Base-by-base conservation (phyloP, 768 basidiomycete genomes). In the Leccinum sublutescens region DNA sequence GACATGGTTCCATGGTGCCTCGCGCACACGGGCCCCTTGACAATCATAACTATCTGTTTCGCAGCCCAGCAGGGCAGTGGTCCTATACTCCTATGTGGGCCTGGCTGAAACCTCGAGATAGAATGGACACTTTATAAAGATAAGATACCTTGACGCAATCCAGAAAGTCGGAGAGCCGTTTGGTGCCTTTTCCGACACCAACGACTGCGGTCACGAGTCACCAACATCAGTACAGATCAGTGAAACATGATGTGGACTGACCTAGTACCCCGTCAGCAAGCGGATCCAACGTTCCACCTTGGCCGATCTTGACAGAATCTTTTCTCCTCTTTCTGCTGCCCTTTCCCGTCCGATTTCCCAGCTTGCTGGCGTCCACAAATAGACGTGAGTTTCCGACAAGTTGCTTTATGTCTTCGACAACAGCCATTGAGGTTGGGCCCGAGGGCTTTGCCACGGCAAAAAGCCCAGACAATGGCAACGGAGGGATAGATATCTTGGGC, bases 21-120 rank as follows among this genome's bases (percentile, higher is more conserved):
- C 79, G 40, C 88, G 83, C 29, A 97, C 87, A 48, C 87, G 80
- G 25, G 86, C 81, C 14, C 97, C 97, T 67, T 98, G 87, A 60
- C 89, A 87, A 69, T 99, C 97, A 73, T 95, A 97, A 3, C 89
- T 85, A 67, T 98, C 95, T 1, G 97, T 98, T 71, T 96, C 90
- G 71, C 91, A 94, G 7, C 97, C 97, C 4, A 99, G 81, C 9
- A 99, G 73, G 64, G 91, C 95, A 2, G 91, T 96, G 19, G 94
- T 90, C 55, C 81, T 82, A 70, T 98, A 98, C 79, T 96, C 94
- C 95, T 97, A 65, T 29, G 23, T 60, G 0, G 2, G 36, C 52
- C 50, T 48, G 47, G 55, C 45, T 68, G 62, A 65, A 65, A 56
- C 59, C 56, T 65, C 48, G 62, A 59, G 59, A n/a, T 51, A 29